Percentiles rank a stretch among this genome's conserved stretches.
phyloP scores from a whole-genome alignment of 495 filamentous ascomycete genomes.

The Xylaria curta region DNA sequence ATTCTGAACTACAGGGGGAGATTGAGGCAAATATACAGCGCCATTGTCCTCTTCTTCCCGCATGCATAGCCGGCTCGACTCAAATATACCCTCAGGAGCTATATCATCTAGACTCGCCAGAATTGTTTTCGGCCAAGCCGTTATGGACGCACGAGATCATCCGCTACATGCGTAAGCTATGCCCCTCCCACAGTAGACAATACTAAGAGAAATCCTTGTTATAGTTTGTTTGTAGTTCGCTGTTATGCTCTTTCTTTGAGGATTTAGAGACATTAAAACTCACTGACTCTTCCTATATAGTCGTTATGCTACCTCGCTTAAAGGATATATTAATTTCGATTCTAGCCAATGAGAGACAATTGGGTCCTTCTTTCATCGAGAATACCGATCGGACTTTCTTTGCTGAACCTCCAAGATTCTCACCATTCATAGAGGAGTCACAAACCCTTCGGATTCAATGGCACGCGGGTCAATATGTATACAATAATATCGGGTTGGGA shows the following conservation, averaged over 20 bases:
- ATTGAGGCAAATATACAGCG: background rate
- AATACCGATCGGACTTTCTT: background rate
- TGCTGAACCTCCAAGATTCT: background rate
- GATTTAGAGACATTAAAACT: background rate
- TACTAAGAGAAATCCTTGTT: background rate
- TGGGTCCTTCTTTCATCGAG: too few species aligned
- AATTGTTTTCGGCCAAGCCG: background rate
- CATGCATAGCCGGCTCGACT: background rate
- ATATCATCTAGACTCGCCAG: too few species aligned
- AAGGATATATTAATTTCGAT: background rate
- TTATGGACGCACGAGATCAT: constrained; percentile 4
- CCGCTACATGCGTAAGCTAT: background rate
- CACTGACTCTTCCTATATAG: background rate
- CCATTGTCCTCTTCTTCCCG: background rate
- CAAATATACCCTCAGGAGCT: background rate
- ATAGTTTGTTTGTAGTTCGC: background rate
- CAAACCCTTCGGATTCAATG: background rate
- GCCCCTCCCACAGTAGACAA: background rate
- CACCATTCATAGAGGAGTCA: background rate
- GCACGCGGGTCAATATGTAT: rapidly evolving
- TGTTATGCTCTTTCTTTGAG: background rate
- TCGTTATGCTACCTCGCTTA: background rate
- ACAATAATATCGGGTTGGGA: background rate
- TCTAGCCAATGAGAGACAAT: too few species aligned
- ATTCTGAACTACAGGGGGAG: background rate